A percentile compares a stretch with the other conserved stretches of the same genome.
Evolutionary conservation across 495 filamentous ascomycete genomes (phyloP).

Genomic region (Aeminium ludgeri): DNA sequence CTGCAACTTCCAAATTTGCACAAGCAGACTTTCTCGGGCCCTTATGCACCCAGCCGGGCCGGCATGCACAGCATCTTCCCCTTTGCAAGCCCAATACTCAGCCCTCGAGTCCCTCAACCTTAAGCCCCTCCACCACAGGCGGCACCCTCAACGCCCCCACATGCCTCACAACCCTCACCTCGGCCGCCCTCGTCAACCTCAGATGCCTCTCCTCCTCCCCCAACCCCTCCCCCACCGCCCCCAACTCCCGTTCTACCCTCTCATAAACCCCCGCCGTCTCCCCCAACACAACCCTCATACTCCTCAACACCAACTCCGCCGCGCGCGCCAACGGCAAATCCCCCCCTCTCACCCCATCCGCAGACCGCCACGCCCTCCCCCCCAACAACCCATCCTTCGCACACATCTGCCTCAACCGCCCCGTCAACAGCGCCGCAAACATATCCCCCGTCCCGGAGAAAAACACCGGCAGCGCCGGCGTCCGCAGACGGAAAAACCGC

Average conservation of each 20-base stretch:
- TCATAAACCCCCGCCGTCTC: conserved; percentile 58
- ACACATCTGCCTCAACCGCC: conserved; percentile 74
- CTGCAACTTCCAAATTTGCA: too few relatives aligned
- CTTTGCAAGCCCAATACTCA: too few relatives aligned
- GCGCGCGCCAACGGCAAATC: conserved; percentile 70
- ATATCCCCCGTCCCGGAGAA: conserved; percentile 96
- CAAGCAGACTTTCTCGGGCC: too few relatives aligned
- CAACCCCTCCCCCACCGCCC: conserved; percentile 28
- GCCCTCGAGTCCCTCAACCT: conserved; percentile 30
- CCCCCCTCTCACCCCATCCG: conserved; percentile 36
- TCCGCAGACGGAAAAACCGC: conserved; percentile 65
- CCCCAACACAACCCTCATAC: conserved; percentile 73
- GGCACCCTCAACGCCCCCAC: conserved; percentile 44
- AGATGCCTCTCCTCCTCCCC: conserved; percentile 47
- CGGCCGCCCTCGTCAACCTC: conserved; percentile 55
- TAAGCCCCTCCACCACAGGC: conserved; percentile 36
- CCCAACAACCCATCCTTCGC: conserved; percentile 22
- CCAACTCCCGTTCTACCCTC: conserved; percentile 30
- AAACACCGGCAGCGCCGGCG: conserved; percentile 76
- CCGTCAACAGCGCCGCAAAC: conserved; percentile 83
- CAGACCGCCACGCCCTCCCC: conserved; percentile 28
- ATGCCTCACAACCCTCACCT: conserved; percentile 64
- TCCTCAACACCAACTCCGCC: conserved; percentile 72
- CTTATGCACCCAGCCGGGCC: too few relatives aligned
- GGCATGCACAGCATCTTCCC: too few relatives aligned